These are phyloP conservation scores for Rhypophila decipiens DNA, from an alignment of 495 filamentous ascomycete species.

Conservation along the genomic window DNA sequence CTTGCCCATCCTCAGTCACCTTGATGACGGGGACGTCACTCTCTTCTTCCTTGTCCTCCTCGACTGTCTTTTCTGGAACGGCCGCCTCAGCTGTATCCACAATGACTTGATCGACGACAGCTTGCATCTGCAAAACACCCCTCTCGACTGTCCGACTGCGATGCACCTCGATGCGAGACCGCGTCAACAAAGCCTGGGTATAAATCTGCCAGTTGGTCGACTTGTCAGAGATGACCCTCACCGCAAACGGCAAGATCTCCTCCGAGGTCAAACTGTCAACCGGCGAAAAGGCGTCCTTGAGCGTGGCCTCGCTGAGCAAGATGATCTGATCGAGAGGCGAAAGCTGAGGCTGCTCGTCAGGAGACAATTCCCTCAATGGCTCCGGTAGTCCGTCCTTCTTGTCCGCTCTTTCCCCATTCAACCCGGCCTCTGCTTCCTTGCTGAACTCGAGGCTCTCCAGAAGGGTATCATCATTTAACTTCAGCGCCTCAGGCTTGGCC, in stretches of 20 bases:
- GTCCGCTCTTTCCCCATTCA: too few species aligned
- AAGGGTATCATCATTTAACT: constrained; percentile 88
- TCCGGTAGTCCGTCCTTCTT: constrained; percentile 45
- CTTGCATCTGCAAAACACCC: constrained; percentile 88
- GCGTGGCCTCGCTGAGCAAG: constrained; percentile 74
- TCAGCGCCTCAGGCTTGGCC: constrained; percentile 55
- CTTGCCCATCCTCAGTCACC: constrained; percentile 22
- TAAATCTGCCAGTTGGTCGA: constrained; percentile 98
- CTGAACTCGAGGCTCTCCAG: constrained; percentile 80
- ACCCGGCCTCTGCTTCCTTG: too few species aligned
- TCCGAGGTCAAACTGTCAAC: constrained; percentile 81
- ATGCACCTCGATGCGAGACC: constrained; percentile 83
- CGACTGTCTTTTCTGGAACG: constrained; percentile 2
- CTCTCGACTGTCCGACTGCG: constrained; percentile 79
- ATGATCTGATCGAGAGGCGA: constrained; percentile 78
- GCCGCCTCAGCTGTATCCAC: constrained; percentile 63
- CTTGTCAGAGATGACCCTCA: constrained; percentile 78
- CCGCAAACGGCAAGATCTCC: constrained; percentile 85
- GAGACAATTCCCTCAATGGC: constrained; percentile 55
- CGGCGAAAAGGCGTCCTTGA: constrained; percentile 79
- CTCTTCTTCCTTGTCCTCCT: constrained; percentile 12
- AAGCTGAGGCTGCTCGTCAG: constrained; percentile 76
- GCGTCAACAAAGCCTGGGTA: constrained; percentile 81
- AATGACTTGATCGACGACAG: constrained; percentile 91
- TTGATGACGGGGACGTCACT: constrained; percentile 31